Percentiles rank a stretch among this genome's conserved stretches.
These are phyloP conservation scores for Polygonum maritimum DNA, from an alignment of 148 eudicot species.

Conservation along the genomic window DNA sequence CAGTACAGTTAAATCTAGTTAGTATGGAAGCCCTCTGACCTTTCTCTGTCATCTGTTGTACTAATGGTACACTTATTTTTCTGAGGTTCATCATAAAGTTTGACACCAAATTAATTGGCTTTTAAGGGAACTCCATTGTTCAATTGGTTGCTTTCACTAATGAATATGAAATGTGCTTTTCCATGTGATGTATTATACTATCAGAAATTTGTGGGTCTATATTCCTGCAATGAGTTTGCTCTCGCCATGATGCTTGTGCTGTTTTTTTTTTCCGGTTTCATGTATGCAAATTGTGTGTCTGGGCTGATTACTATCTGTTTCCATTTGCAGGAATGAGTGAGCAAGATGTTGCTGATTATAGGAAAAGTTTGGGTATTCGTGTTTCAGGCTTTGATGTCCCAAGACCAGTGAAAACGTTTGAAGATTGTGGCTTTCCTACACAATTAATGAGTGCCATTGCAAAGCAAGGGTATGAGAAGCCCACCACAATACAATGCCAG, in stretches of 20 bases:
- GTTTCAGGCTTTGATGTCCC: constrained; percentile 97
- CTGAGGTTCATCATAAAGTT: not conserved
- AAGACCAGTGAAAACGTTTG: constrained; percentile 79
- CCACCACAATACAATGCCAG: constrained; percentile 94
- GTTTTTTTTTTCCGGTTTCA: not conserved
- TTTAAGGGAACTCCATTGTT: not conserved
- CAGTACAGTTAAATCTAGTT: not conserved
- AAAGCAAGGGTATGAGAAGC: constrained; percentile 90
- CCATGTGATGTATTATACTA: not conserved
- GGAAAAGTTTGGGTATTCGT: constrained; percentile 69
- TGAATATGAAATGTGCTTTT: not conserved
- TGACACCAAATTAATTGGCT: not conserved
- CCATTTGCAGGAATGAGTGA: constrained; percentile 70
- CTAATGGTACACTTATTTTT: not conserved
- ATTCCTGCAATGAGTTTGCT: constrained; percentile 1
- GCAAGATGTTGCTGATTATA: constrained; percentile 72
- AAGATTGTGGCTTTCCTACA: constrained; percentile 71
- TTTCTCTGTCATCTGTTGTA: not conserved
- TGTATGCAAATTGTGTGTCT: not conserved
- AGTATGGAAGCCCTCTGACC: not conserved
- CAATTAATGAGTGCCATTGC: constrained; percentile 67
- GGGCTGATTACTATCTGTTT: not conserved
- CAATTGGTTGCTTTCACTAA: not conserved
- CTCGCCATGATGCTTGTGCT: not conserved
- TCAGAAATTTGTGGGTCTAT: not conserved